These are phyloP conservation scores for Sporisorium iseilematis-ciliati DNA, from an alignment of 1,284 basidiomycete genomes.

Conservation along the genomic window DNA sequence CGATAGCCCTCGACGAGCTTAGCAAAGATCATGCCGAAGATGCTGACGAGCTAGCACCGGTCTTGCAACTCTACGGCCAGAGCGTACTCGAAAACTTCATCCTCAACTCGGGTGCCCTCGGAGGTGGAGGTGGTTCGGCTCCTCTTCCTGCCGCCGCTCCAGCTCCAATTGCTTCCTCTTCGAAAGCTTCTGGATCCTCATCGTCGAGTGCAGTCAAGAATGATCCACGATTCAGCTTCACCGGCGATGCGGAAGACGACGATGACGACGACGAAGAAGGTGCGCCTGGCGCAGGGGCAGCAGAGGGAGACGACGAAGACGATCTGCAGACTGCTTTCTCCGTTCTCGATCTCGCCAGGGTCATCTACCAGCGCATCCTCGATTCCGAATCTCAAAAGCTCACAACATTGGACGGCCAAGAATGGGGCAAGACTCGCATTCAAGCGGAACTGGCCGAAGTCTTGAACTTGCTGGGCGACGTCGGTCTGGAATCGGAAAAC, in stretches of 20 bases:
- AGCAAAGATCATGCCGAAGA: slow-evolving; percentile 54
- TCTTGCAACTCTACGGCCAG: slow-evolving; percentile 65
- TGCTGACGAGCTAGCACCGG: slow-evolving; percentile 59
- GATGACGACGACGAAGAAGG: slow-evolving; percentile 58
- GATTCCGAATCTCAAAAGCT: slow-evolving; percentile 26
- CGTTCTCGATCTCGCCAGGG: slow-evolving; percentile 63
- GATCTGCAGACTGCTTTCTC: slow-evolving; percentile 64
- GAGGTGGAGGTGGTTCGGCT: slow-evolving; percentile 54
- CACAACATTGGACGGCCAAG: slow-evolving; percentile 54
- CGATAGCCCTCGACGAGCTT: slow-evolving; percentile 58
- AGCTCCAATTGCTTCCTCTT: slow-evolving; percentile 15
- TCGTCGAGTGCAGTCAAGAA: slow-evolving; percentile 26
- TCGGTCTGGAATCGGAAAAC: slow-evolving; percentile 68
- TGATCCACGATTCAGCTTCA: slow-evolving; percentile 61
- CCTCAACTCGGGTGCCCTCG: slow-evolving; percentile 62
- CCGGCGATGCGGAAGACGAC: slow-evolving; percentile 61
- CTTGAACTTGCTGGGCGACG: slow-evolving; percentile 67
- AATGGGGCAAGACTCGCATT: slow-evolving; percentile 44
- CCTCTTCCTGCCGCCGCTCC: slow-evolving; percentile 32
- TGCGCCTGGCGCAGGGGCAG: slow-evolving; percentile 23
- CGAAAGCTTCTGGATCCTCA: slow-evolving; percentile 28
- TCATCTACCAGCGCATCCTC: slow-evolving; percentile 62
- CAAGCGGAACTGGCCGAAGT: slow-evolving; percentile 65
- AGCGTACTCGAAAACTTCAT: slow-evolving; percentile 65
- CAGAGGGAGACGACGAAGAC: slow-evolving; percentile 61